phyloP scores from a whole-genome alignment of 176 grass and related monocot species.

The Aegilops umbellulata region DNA sequence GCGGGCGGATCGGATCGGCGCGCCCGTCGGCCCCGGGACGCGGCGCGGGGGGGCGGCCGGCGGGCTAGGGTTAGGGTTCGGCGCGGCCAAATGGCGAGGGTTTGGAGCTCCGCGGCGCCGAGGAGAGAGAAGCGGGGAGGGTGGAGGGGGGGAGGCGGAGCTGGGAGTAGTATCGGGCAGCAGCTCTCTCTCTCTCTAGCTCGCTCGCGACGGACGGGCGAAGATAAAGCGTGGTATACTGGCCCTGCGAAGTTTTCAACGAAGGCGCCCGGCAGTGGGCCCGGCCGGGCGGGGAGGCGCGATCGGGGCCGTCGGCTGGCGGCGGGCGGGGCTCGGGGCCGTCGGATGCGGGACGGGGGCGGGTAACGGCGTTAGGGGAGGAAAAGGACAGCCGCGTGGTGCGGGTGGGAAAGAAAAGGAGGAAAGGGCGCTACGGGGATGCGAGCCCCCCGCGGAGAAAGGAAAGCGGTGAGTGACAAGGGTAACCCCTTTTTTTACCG shows the following conservation, averaged over 20 bases:
- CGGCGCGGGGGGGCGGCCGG: not conserved
- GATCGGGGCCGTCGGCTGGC: not conserved
- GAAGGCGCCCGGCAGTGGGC: conserved; percentile 27
- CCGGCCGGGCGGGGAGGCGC: not conserved
- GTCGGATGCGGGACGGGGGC: conserved; percentile 3
- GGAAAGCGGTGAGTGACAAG: not conserved
- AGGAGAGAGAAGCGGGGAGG: conserved; percentile 9
- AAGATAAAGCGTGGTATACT: conserved; percentile 52
- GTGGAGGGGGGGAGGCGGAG: not conserved
- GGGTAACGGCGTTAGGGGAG: conserved; percentile 6
- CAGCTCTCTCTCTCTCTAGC: conserved; percentile 10
- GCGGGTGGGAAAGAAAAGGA: conserved; percentile 4
- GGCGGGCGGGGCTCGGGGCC: not conserved
- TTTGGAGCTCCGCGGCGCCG: conserved; percentile 34
- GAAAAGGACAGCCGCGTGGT: conserved; percentile 13
- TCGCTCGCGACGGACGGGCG: conserved; percentile 36
- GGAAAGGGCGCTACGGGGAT: not conserved
- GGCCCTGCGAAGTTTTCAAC: conserved; percentile 67
- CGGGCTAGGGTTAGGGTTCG: conserved; percentile 48
- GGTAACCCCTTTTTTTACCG: not conserved
- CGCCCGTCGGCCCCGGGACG: not conserved
- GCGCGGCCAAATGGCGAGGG: conserved; percentile 37
- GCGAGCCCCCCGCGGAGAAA: not conserved
- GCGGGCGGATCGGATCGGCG: conserved; percentile 37
- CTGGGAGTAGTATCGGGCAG: not conserved